A percentile compares a stretch with the other conserved stretches of the same genome.
Conservation (phyloP, 2,329 filamentous ascomycete species). For the Plenodomus lindquistii region DNA sequence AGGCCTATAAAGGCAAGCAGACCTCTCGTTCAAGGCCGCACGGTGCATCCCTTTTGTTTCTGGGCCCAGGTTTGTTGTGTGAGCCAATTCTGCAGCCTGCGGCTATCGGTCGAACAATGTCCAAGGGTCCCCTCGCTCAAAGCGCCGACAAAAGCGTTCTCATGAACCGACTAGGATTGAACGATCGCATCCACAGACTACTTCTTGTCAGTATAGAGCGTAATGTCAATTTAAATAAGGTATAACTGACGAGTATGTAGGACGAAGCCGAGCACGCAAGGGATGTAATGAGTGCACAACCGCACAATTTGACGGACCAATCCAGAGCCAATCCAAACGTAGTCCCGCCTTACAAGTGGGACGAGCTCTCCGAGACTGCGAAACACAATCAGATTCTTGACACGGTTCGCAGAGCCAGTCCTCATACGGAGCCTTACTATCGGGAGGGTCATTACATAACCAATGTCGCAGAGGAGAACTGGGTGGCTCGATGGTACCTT, state of each 20-base stretch:
- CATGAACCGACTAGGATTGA: constrained; percentile 48
- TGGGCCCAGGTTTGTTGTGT: not conserved
- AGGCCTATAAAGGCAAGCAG: constrained; percentile 25
- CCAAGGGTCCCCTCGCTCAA: constrained; percentile 40
- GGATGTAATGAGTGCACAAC: constrained; percentile 46
- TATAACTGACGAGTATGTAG: constrained; percentile 27
- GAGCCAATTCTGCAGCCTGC: constrained; percentile 1
- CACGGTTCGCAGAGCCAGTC: constrained; percentile 47
- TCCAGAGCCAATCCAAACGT: constrained; percentile 37
- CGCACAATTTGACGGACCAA: constrained; percentile 45
- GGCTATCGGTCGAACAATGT: constrained; percentile 17
- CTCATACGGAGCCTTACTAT: constrained; percentile 47
- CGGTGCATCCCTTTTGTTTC: not conserved
- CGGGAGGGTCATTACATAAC: constrained; percentile 48
- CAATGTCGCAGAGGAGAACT: constrained; percentile 51
- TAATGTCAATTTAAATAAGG: constrained; percentile 1
- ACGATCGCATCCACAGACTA: constrained; percentile 47
- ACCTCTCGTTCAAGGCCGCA: not conserved
- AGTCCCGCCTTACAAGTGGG: constrained; percentile 49
- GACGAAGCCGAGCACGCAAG: constrained; percentile 49
- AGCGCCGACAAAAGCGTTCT: constrained; percentile 52
- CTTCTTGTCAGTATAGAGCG: constrained; percentile 47
- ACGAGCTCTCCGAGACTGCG: constrained; percentile 54
- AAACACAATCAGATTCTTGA: constrained; percentile 50
- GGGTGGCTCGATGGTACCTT: constrained; percentile 57